Base-by-base conservation (phyloP, 2,329 filamentous ascomycete species). In the Kalmusia sp. region DNA sequence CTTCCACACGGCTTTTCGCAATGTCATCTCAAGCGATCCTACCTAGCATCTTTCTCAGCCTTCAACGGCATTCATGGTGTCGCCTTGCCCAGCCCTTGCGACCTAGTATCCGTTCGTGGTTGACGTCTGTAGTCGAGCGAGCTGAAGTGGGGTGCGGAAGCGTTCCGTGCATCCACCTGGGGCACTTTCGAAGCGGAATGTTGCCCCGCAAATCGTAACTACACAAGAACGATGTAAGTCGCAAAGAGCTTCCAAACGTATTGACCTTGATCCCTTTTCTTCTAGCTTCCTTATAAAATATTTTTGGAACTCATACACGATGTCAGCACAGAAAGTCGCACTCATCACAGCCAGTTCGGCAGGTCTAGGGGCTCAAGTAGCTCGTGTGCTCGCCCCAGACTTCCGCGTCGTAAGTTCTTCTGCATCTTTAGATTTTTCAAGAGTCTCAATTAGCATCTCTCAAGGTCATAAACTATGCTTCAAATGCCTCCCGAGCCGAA, bases 271-370 rank as follows among this genome's bases (percentile, higher is more conserved):
- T n/a, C n/a, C n/a, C n/a, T 30, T 37, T 17, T 15, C n/a, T 35
- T 37, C 35, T 11, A 25, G 33, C 14, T 27, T 31, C 14, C 24
- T 24, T 17, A 14, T 17, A 9, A 14, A 6, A 6, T 43, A 19
- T 21, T 9, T 11, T 33, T 22, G 8, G 27, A 5, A 4, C 24
- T 12, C 15, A 17, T 30, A 11, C 14, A 22, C 40, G 19, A 76
- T 76, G 74, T 63, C 72, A 21, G 61, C 69, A 1, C 76, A 76
- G 51, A 79, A 77, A 64, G 77, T 79, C 31, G 77, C 71, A n/a
- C 69, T 80, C 33, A 77, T 81, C 43, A 80, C 79, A 2, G 79
- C 78, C 24, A 78, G 77, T 49, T 77, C 78, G n/a, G 79, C 79
- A 11, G 78, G 78, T 11, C 62, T 81, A 3, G 79, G 79, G n/a